Percentiles rank a stretch among this genome's conserved stretches.
Evolutionary conservation across 2,329 filamentous ascomycete genomes (phyloP).

Genomic region (Nigrospora osmanthi): DNA sequence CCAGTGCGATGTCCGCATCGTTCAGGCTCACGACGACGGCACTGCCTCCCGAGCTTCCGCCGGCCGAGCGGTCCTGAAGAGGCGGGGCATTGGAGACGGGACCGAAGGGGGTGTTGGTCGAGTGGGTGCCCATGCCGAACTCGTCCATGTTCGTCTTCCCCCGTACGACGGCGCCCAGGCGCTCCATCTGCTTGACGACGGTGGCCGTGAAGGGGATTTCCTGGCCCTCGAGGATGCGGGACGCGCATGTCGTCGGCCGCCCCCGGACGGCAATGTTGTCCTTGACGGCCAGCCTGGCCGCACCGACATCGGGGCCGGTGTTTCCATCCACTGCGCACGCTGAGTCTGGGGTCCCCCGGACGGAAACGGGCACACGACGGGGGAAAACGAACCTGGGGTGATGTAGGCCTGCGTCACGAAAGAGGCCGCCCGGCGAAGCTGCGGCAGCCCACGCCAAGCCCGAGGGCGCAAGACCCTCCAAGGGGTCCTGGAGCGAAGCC

Average conservation of each 20-base stretch:
- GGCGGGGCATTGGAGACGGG: slow-evolving; percentile 47
- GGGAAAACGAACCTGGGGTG: not conserved
- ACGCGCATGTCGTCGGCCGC: slow-evolving; percentile 77
- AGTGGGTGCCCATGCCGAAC: slow-evolving; percentile 91
- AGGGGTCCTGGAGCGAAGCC: slow-evolving; percentile 17
- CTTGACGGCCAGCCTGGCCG: slow-evolving; percentile 52
- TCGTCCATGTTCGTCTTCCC: slow-evolving; percentile 94
- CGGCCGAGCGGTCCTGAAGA: slow-evolving; percentile 47
- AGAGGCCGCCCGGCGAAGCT: not conserved
- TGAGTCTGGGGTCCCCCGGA: too few relatives aligned
- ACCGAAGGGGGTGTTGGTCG: slow-evolving; percentile 59
- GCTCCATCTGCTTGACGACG: slow-evolving; percentile 61
- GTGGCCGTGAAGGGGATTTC: slow-evolving; percentile 75
- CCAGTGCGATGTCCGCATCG: slow-evolving; percentile 58
- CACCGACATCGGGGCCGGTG: too few relatives aligned
- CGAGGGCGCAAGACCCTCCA: slow-evolving; percentile 13
- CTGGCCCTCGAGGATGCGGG: slow-evolving; percentile 63
- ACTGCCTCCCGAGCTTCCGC: slow-evolving; percentile 90
- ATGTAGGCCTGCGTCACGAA: not conserved
- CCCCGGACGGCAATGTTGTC: slow-evolving; percentile 66
- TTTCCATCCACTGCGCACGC: too few relatives aligned
- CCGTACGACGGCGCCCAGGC: slow-evolving; percentile 53
- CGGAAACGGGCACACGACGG: too few relatives aligned
- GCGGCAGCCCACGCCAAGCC: not conserved
- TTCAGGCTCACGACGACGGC: slow-evolving; percentile 70